A percentile compares a stretch with the other conserved stretches of the same genome.
Evolutionary conservation across 306 rosid species (phyloP).

Genomic region (Malus domestica): DNA sequence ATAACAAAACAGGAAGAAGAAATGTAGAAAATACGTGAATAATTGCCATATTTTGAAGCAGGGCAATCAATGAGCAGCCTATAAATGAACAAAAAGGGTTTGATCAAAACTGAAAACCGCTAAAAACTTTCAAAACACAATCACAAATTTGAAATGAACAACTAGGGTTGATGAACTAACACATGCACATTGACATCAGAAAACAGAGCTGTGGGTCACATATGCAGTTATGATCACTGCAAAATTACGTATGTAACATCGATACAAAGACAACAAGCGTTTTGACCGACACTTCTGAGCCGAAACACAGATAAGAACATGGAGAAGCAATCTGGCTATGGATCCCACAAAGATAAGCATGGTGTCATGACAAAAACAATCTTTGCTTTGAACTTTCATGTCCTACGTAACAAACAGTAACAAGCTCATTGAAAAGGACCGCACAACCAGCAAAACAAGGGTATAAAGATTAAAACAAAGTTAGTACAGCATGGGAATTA

Average conservation of each 20-base stretch:
- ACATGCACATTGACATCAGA: slow-evolving; percentile 1
- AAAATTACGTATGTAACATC: not conserved
- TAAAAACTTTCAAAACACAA: slow-evolving; percentile 16
- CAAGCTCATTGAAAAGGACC: slow-evolving; percentile 42
- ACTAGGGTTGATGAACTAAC: slow-evolving; percentile 10
- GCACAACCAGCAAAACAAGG: slow-evolving; percentile 33
- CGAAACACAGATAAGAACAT: not conserved
- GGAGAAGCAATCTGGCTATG: slow-evolving; percentile 28
- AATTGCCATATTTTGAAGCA: not conserved
- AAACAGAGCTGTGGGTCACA: not conserved
- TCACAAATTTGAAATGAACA: slow-evolving; percentile 1
- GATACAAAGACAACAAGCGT: not conserved
- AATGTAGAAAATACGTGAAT: not conserved
- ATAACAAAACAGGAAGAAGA: not conserved
- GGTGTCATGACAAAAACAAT: slow-evolving; percentile 20
- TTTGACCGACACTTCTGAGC: not conserved
- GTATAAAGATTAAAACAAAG: slow-evolving; percentile 8
- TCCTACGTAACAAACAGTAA: not conserved
- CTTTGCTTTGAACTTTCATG: not conserved
- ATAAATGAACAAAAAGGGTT: not conserved
- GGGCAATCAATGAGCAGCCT: not conserved
- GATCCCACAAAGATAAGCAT: slow-evolving; percentile 59
- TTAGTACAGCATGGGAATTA: not conserved
- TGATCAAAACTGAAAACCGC: slow-evolving; percentile 10
- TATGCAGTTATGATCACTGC: not conserved